Percentiles rank a stretch among this genome's conserved stretches.
Conservation (phyloP, 83 land plant genomes). For the Larix sibirica region DNA sequence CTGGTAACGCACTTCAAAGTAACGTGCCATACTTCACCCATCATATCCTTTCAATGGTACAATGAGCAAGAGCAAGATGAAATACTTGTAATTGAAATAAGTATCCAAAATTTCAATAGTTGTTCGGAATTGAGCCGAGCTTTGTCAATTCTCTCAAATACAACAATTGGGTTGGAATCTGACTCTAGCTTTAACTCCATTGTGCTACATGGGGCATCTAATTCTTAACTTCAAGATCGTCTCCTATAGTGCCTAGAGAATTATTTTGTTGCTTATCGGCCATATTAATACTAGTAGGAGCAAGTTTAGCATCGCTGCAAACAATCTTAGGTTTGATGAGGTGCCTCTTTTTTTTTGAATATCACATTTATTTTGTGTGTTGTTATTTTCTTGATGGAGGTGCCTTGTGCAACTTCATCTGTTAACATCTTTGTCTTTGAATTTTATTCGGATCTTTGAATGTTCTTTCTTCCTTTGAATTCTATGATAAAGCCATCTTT, state of each 20-base stretch:
- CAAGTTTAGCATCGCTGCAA: neutral
- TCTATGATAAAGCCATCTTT: constrained; percentile 4
- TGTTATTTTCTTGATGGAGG: constrained; percentile 2
- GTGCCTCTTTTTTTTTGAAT: constrained; percentile 1
- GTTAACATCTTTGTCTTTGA: neutral
- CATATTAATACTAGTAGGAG: neutral
- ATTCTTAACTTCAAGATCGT: neutral
- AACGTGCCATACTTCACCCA: neutral
- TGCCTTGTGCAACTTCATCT: neutral
- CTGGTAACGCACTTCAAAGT: neutral
- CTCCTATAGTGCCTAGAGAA: neutral
- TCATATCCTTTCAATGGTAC: neutral
- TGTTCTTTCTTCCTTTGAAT: constrained; percentile 11
- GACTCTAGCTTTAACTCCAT: neutral
- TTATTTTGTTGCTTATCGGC: neutral
- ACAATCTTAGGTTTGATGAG: neutral
- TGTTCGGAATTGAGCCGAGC: neutral
- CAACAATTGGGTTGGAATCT: neutral
- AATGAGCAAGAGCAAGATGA: neutral
- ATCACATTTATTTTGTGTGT: constrained; percentile 8
- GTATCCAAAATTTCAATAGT: neutral
- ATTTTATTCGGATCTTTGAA: neutral
- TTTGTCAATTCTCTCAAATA: neutral
- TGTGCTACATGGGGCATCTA: neutral
- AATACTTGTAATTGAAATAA: neutral